A percentile compares a stretch with the other conserved stretches of the same genome.
These are phyloP conservation scores for Metschnikowia bowlesiae DNA, from an alignment of 805 yeast genomes.

Conservation along the genomic window DNA sequence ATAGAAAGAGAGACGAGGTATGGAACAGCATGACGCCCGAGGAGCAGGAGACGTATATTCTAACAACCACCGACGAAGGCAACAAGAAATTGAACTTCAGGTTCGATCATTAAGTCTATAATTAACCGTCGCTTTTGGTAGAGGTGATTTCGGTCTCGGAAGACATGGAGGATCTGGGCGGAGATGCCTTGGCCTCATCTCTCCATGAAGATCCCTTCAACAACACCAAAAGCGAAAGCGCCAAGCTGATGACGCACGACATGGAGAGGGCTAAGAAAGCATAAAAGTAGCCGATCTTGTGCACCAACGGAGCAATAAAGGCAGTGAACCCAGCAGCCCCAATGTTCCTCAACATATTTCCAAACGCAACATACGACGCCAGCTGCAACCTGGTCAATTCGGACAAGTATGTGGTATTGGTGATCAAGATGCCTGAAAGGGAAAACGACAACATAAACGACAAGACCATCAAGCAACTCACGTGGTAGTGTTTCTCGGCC, in stretches of 20 bases:
- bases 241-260: conserved; percentile 9
- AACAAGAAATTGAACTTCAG: conserved; percentile 52
- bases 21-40: conserved; percentile 52
- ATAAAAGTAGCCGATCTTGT: conserved; percentile 32
- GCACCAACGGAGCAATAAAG: conserved; percentile 32
- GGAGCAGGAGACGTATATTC: conserved; percentile 46
- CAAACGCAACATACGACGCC: conserved; percentile 51
- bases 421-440: conserved; percentile 51
- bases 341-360: conserved; percentile 48
- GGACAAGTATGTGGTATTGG: conserved; percentile 50
- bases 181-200: background rate
- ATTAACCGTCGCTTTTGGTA: background rate
- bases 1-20: conserved; percentile 36
- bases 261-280: conserved; percentile 7
- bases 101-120: conserved; percentile 24
- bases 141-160: background rate
- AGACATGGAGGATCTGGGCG: conserved; percentile 1
- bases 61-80: conserved; percentile 48
- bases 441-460: conserved; percentile 49
- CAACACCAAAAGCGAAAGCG: conserved; percentile 9
- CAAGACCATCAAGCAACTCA: conserved; percentile 39
- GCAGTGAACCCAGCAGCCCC: conserved; percentile 54
- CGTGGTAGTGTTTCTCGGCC: conserved; percentile 33
- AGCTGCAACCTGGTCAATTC: conserved; percentile 48
- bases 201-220: conserved; percentile 9